Evolutionary conservation across 2,329 filamentous ascomycete species (phyloP).

Genomic region (Blastomyces emzantsi): DNA sequence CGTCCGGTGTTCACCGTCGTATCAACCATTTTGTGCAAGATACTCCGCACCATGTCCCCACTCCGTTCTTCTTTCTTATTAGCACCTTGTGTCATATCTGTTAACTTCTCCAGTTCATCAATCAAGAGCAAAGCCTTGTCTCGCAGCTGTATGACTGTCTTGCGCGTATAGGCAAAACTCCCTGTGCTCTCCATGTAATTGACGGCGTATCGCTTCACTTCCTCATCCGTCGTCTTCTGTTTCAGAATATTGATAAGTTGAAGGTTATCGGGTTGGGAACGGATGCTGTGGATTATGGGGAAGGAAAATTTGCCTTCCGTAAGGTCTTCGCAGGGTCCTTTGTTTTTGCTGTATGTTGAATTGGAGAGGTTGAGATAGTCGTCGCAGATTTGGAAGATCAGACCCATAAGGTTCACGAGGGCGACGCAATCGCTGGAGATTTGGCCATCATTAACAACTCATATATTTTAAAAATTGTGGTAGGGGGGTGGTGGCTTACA

Average conservation of each 20-base stretch:
- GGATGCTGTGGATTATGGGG: conserved; percentile 23
- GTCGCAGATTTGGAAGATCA: conserved; percentile 33
- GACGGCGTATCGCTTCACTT: conserved; percentile 83
- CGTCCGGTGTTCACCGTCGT: conserved; percentile 23
- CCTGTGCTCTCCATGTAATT: conserved; percentile 83
- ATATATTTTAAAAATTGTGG: conserved; percentile 7
- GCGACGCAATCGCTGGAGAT: conserved; percentile 32
- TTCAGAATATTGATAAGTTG: conserved; percentile 81
- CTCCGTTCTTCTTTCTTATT: neutral
- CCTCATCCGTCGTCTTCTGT: conserved; percentile 71
- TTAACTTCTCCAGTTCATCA: conserved; percentile 51
- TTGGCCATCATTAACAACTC: conserved; percentile 7
- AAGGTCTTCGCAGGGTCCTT: conserved; percentile 59
- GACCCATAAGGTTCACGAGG: conserved; percentile 52
- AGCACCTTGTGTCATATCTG: neutral
- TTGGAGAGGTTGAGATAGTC: conserved; percentile 75
- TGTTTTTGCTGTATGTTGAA: conserved; percentile 65
- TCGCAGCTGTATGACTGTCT: conserved; percentile 56
- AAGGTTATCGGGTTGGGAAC: conserved; percentile 49
- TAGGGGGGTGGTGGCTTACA: conserved; percentile 11
- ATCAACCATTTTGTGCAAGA: conserved; percentile 57
- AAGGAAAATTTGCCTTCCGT: conserved; percentile 28
- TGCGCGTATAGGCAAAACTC: conserved; percentile 76
- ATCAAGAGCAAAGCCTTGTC: conserved; percentile 55
- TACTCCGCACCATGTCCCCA: conserved; percentile 48